A percentile compares a stretch with the other conserved stretches of the same genome.
phyloP scores from a whole-genome alignment of 495 filamentous ascomycete species.

The Xylona heveae region DNA sequence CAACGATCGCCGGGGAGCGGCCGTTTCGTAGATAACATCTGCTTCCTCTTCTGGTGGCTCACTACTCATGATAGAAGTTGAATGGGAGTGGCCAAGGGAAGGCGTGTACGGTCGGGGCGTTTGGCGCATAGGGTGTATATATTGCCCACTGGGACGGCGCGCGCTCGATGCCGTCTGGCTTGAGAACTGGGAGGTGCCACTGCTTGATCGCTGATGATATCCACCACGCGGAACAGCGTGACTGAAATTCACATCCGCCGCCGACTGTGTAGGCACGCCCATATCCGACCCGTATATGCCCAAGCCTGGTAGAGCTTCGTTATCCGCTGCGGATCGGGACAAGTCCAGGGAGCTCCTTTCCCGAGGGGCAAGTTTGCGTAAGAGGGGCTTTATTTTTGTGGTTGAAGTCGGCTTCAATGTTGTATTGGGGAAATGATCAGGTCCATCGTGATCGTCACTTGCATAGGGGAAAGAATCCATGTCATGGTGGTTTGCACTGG shows the following conservation, averaged over 20 bases:
- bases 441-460: neutral
- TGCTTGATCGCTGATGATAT: constrained; percentile 30
- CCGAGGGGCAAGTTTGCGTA: constrained; percentile 30
- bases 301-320: constrained; percentile 31
- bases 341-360: constrained; percentile 29
- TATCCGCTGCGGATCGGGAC: constrained; percentile 30
- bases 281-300: constrained; percentile 31
- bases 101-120: constrained; percentile 33
- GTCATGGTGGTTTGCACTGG: too few species aligned
- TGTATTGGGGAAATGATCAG: neutral
- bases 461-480: neutral
- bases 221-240: constrained; percentile 13
- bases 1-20: too few species aligned
- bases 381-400: constrained; percentile 33
- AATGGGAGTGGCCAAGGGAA: constrained; percentile 28
- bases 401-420: too few species aligned
- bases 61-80: constrained; percentile 25
- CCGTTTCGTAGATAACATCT: too few species aligned
- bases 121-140: constrained; percentile 38
- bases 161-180: constrained; percentile 23
- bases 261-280: constrained; percentile 17
- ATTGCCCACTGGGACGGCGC: constrained; percentile 26
- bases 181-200: constrained; percentile 33
- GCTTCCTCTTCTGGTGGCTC: constrained; percentile 20
- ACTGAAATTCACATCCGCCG: constrained; percentile 15